Evolutionary conservation across 1,139 yeast species (phyloP), one percentile per base, ranked within the genome.

Genomic region (Pichia sp.): DNA sequence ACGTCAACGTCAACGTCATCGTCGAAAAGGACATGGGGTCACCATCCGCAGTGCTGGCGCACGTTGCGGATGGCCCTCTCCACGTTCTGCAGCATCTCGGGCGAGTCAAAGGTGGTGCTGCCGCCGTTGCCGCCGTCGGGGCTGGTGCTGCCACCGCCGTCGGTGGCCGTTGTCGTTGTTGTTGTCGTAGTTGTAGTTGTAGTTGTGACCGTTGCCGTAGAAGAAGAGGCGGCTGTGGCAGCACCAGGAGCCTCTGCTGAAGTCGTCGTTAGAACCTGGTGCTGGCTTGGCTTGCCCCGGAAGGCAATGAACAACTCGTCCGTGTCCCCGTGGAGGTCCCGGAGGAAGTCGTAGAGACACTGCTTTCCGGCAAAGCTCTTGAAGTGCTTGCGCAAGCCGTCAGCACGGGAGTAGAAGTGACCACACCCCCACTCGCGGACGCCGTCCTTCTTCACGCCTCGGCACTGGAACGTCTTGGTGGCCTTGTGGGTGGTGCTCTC

Each of bases 401-500:
- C 56, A 2, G 56, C 55, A 9, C 56, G 26, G 2, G 53, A 49
- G 18, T 54, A 54, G 25, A 47, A 54, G 41, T 54, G 53, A 3
- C 54, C 54, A 41, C 57, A 54, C 10, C 54, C 54, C 55, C 55
- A 52, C 44, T 44, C 56, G 3, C 30, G 21, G n/a, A 45, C 28
- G 18, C 47, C 42, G 18, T 39, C 44, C 13, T 31, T 31, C 12
- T 42, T 30, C 4, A 42, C 18, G 41, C 55, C 55, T 4, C 50
- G 22, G 30, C 55, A 54, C 26, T 51, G 53, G 42, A 41, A 46
- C 4, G 45, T 40, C 23, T 51, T 46, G 12, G 50, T 40, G 5
- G 44, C 16, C 22, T 47, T 31, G 40, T 53, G 56, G 2, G 56
- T 53, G 3, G 56, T 53, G n/a, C 46, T 95, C 66, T 91, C 97